Percentiles rank a stretch among this genome's conserved stretches.
Conservation (phyloP, 768 basidiomycete genomes). For the Tephrocybe sp. region DNA sequence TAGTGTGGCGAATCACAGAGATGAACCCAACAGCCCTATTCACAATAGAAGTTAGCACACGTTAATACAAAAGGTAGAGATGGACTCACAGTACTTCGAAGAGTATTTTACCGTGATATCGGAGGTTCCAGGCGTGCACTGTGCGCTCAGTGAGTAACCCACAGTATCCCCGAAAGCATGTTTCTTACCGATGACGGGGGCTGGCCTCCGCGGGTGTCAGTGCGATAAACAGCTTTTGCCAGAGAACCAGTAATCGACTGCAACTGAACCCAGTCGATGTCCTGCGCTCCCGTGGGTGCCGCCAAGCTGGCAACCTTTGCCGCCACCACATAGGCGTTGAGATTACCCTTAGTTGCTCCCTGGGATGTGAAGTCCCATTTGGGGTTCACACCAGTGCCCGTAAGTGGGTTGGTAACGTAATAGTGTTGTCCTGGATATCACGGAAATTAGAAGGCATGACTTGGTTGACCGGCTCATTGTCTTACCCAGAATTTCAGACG, state of each 20-base stretch:
- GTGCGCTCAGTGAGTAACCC: background rate
- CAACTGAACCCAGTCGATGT: slow-evolving; percentile 60
- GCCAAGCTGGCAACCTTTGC: slow-evolving; percentile 40
- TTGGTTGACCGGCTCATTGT: too few relatives aligned
- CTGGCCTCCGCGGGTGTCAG: slow-evolving; percentile 53
- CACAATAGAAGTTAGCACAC: background rate
- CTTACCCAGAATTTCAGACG: slow-evolving; percentile 24
- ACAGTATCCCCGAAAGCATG: background rate
- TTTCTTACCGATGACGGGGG: slow-evolving; percentile 47
- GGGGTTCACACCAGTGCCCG: slow-evolving; percentile 42
- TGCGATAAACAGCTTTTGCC: slow-evolving; percentile 51
- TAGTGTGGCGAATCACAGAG: slow-evolving; percentile 3
- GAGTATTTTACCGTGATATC: slow-evolving; percentile 50
- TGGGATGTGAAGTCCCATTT: slow-evolving; percentile 57
- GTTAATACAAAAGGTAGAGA: too few relatives aligned
- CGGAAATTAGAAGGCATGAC: too few relatives aligned
- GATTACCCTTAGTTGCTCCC: slow-evolving; percentile 36
- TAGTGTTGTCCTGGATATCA: slow-evolving; percentile 52
- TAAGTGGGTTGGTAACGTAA: slow-evolving; percentile 48
- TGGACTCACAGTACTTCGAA: slow-evolving; percentile 51
- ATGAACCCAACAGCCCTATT: slow-evolving; percentile 24
- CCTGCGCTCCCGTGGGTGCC: slow-evolving; percentile 37
- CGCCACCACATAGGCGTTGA: slow-evolving; percentile 47
- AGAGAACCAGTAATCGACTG: slow-evolving; percentile 45
- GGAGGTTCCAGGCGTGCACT: slow-evolving; percentile 41